These are phyloP conservation scores for Dittrichia graveolens DNA, from an alignment of 129 eudicot species.

Conservation along the genomic window DNA sequence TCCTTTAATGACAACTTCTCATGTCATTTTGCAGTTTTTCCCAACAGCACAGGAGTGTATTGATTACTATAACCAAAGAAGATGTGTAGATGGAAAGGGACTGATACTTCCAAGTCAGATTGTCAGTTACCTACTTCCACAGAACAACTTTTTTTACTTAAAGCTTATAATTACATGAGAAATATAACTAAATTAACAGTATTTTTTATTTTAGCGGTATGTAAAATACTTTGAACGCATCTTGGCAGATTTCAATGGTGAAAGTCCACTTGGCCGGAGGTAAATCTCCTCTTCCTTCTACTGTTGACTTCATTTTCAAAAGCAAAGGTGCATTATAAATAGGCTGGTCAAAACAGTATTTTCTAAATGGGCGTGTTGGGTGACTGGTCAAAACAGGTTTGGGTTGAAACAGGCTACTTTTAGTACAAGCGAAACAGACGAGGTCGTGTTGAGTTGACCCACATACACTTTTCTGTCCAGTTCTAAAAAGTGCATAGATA, in stretches of 20 bases:
- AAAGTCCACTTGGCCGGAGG: constrained; percentile 87
- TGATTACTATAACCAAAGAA: constrained; percentile 81
- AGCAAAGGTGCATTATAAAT: too few species aligned
- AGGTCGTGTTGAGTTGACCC: background rate
- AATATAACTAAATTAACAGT: constrained; percentile 19
- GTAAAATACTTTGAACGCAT: constrained; percentile 87
- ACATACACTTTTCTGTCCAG: background rate
- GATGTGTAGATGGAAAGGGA: constrained; percentile 94
- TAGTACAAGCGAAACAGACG: background rate
- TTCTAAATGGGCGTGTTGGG: background rate
- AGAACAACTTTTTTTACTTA: constrained; percentile 10
- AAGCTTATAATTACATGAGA: background rate
- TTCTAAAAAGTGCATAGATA: background rate
- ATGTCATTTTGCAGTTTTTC: constrained; percentile 61
- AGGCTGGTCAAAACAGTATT: too few species aligned
- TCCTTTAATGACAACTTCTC: background rate
- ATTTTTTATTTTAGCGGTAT: constrained; percentile 60
- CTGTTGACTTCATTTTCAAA: constrained; percentile 18
- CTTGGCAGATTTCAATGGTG: constrained; percentile 61
- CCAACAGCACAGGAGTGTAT: constrained; percentile 89
- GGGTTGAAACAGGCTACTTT: background rate
- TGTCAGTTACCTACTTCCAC: constrained; percentile 52
- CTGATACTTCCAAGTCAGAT: constrained; percentile 95
- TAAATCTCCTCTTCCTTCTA: constrained; percentile 35
- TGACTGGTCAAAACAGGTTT: background rate